Evolutionary conservation across 495 filamentous ascomycete genomes (phyloP).

Genomic region (Penicillium atrosanguineum): DNA sequence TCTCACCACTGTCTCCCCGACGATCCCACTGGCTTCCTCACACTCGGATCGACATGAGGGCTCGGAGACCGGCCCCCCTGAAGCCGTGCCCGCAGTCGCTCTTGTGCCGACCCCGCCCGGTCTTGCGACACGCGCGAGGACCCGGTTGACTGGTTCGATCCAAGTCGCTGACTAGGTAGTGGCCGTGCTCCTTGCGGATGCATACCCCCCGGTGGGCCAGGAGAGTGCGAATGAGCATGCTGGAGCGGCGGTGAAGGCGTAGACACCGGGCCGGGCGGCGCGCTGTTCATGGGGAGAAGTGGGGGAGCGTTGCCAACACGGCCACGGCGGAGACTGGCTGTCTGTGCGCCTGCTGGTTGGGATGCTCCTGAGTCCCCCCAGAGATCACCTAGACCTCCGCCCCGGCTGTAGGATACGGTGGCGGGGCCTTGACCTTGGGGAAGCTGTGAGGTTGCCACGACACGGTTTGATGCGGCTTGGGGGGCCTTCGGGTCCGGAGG

Average conservation of each 20-base stretch:
- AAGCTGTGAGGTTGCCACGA: constrained; percentile 52
- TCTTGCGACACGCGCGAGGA: constrained; percentile 41
- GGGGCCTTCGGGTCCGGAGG: constrained; percentile 79
- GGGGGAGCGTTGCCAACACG: constrained; percentile 27
- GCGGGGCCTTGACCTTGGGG: constrained; percentile 39
- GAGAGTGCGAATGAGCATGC: constrained; percentile 16
- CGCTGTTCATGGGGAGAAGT: constrained; percentile 19
- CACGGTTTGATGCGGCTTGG: constrained; percentile 51
- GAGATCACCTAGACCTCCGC: constrained; percentile 67
- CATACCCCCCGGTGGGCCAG: constrained; percentile 15
- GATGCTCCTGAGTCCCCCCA: constrained; percentile 68
- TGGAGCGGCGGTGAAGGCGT: constrained; percentile 14
- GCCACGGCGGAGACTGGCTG: constrained; percentile 54
- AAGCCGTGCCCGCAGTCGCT: constrained; percentile 64
- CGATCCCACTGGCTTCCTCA: constrained; percentile 37
- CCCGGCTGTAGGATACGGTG: constrained; percentile 30
- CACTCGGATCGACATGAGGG: constrained; percentile 35
- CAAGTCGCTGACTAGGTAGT: constrained; percentile 66
- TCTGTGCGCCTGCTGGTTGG: constrained; percentile 45
- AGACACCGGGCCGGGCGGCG: constrained; percentile 19
- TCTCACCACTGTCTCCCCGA: constrained; percentile 15
- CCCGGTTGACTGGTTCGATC: constrained; percentile 61
- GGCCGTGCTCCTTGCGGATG: constrained; percentile 53
- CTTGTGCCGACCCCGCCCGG: constrained; percentile 58
- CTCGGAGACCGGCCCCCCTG: constrained; percentile 53